Evolutionary conservation across 768 basidiomycete species (phyloP).

Genomic region (Macrolepiota dolichaula): DNA sequence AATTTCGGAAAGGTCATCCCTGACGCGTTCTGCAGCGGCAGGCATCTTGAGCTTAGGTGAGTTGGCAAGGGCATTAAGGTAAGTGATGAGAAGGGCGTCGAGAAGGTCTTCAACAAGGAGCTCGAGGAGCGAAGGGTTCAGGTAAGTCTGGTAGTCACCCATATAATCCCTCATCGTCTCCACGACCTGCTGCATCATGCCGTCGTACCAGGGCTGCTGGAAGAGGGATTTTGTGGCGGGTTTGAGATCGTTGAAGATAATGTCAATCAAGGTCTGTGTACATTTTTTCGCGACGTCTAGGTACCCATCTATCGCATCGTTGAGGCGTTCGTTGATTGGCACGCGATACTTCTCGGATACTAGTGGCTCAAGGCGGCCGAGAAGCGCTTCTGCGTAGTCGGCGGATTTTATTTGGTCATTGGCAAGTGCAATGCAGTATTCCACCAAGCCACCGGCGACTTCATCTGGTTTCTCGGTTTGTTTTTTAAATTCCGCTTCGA

Average conservation of each 20-base stretch:
- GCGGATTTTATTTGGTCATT: slow-evolving; percentile 98
- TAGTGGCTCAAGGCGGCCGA: slow-evolving; percentile 82
- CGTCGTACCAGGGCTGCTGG: slow-evolving; percentile 86
- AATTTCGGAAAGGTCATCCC: slow-evolving; percentile 72
- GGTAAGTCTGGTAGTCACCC: slow-evolving; percentile 87
- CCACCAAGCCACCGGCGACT: slow-evolving; percentile 82
- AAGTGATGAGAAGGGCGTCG: slow-evolving; percentile 85
- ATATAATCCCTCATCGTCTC: slow-evolving; percentile 97
- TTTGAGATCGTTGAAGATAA: slow-evolving; percentile 93
- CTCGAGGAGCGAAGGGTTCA: slow-evolving; percentile 89
- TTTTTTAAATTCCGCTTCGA: slow-evolving; percentile 86
- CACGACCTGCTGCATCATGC: slow-evolving; percentile 81
- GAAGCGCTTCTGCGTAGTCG: slow-evolving; percentile 86
- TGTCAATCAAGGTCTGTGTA: slow-evolving; percentile 89
- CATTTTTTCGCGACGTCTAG: slow-evolving; percentile 98
- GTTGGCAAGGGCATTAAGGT: slow-evolving; percentile 84
- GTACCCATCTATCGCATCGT: slow-evolving; percentile 97
- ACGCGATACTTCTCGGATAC: slow-evolving; percentile 90
- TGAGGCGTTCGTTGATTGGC: slow-evolving; percentile 80
- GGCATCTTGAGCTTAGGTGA: slow-evolving; percentile 87
- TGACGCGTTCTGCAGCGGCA: slow-evolving; percentile 76
- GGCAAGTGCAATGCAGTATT: slow-evolving; percentile 94
- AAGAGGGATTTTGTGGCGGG: slow-evolving; percentile 84
- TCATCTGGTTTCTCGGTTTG: slow-evolving; percentile 88
- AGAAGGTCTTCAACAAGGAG: slow-evolving; percentile 90